phyloP scores from a whole-genome alignment of 2,329 filamentous ascomycete species.

The Aureobasidium sp. region DNA sequence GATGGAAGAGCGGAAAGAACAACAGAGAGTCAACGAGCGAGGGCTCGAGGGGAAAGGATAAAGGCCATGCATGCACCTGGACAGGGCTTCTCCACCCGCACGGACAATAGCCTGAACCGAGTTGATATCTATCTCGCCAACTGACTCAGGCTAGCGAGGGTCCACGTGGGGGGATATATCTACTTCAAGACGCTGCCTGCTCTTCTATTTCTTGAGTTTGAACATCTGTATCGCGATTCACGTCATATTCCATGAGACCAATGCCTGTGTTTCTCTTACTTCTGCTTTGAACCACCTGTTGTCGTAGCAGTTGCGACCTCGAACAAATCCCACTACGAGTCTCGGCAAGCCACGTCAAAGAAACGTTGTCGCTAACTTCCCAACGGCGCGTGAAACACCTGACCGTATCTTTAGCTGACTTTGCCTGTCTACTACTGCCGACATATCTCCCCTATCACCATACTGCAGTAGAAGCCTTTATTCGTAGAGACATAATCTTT shows the following conservation, averaged over 20 bases:
- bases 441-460: not conserved
- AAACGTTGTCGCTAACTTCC: not conserved
- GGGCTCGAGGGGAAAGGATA: not conserved
- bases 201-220: not conserved
- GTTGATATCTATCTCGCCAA: not conserved
- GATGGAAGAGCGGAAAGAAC: not conserved
- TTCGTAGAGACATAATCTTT: not conserved
- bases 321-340: not conserved
- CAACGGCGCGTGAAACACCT: constrained; percentile 8
- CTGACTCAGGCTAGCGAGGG: not conserved
- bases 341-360: constrained; percentile 4
- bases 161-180: not conserved
- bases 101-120: not conserved
- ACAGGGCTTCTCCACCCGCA: not conserved
- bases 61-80: not conserved
- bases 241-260: not conserved
- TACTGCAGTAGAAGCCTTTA: not conserved
- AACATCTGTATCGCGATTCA: not conserved
- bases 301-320: no score
- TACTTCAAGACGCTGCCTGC: not conserved
- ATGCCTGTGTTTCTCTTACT: not conserved
- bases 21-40: not conserved
- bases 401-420: not conserved
- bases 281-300: not conserved
- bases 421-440: not conserved